Base-by-base conservation (phyloP, 768 basidiomycete genomes). In the Suillus tomentosus region DNA sequence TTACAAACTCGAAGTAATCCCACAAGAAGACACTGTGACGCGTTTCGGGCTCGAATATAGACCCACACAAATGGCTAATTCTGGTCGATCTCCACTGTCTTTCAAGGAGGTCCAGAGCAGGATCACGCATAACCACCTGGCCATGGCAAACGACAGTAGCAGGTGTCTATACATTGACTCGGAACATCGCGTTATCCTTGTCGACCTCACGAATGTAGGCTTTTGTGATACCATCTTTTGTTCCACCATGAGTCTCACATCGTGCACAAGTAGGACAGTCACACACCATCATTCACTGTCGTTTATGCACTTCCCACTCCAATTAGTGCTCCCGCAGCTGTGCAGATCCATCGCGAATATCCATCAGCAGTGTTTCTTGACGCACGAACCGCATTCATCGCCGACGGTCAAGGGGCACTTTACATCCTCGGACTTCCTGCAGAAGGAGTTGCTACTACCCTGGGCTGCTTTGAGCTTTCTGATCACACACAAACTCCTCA, bases 81-180 rank as follows among this genome's bases (percentile, higher is more conserved):
- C 90, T 4, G 85, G 85, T 9, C 82, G 79, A 63, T 78, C 83
- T 0, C 85, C 86, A 9, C 79, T 94, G 24, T 86, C 88, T 2
- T 91, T 94, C 69, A 84, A 91, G 64, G 94, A 95, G 69, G 89
- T 94, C 62, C 89, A 91, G 73, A 91, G 89, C 70, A 82, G 94
- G 57, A 91, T 95, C 64, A 84, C 88, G 17, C 91, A 95, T 74
- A 94, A 95, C 68, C 94, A 95, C 71, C 82, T 95, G 15, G 76
- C 82, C 14, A 75, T 85, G 3, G 82, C 84, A 22, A 71, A 73
- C 17, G 72, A 80, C 42, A 78, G 79, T 13, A 76, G 79, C 24
- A 79, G 79, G 27, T 86, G 86, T 3, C 76, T 87, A 34, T 95
- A 94, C 69, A 76, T 95, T 31, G 93, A 94, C 69, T 78, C 82